Conservation (phyloP, 345 rosid species). For the Ceriops decandra region DNA sequence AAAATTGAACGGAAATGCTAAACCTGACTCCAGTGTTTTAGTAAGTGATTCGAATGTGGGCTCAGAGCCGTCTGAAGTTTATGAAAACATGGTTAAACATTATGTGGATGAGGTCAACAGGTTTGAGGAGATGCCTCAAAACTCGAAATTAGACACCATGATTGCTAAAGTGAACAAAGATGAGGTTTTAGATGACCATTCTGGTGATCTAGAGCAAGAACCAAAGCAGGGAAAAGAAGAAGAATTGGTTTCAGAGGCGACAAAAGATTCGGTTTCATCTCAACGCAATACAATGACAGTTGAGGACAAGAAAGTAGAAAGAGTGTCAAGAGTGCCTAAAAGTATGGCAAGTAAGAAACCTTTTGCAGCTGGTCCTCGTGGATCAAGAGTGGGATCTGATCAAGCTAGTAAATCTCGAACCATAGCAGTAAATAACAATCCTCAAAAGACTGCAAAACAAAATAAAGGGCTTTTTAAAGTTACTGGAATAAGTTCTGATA, state of each 20-base stretch:
- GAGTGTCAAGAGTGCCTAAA: slow-evolving; percentile 30
- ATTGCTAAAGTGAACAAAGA: slow-evolving; percentile 23
- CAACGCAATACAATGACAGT: slow-evolving; percentile 37
- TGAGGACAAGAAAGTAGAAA: slow-evolving; percentile 52
- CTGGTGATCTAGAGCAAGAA: slow-evolving; percentile 44
- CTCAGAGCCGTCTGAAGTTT: slow-evolving; percentile 55
- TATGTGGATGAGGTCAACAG: slow-evolving; percentile 60
- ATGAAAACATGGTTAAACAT: slow-evolving; percentile 52
- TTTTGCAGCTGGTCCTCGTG: slow-evolving; percentile 20
- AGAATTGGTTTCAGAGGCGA: slow-evolving; percentile 51
- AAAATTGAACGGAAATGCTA: slow-evolving; percentile 36
- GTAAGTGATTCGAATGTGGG: slow-evolving; percentile 58
- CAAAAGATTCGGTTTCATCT: slow-evolving; percentile 52
- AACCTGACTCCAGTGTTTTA: slow-evolving; percentile 32
- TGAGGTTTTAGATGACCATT: slow-evolving; percentile 33
- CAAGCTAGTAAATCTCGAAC: slow-evolving; percentile 19
- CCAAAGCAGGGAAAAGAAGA: slow-evolving; percentile 41
- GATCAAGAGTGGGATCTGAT: slow-evolving; percentile 26
- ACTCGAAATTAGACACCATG: slow-evolving; percentile 22
- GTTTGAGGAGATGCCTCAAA: slow-evolving; percentile 34
- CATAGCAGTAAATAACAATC: slow-evolving; percentile 24
- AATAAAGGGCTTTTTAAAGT: slow-evolving; percentile 32
- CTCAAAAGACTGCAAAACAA: slow-evolving; percentile 28
- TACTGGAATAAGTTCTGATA: slow-evolving; percentile 27
- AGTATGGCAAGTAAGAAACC: slow-evolving; percentile 20